A percentile compares a stretch with the other conserved stretches of the same genome.
phyloP scores from a whole-genome alignment of 371 early-diverging fungal genomes.

The Cokeromyces recurvatus region DNA sequence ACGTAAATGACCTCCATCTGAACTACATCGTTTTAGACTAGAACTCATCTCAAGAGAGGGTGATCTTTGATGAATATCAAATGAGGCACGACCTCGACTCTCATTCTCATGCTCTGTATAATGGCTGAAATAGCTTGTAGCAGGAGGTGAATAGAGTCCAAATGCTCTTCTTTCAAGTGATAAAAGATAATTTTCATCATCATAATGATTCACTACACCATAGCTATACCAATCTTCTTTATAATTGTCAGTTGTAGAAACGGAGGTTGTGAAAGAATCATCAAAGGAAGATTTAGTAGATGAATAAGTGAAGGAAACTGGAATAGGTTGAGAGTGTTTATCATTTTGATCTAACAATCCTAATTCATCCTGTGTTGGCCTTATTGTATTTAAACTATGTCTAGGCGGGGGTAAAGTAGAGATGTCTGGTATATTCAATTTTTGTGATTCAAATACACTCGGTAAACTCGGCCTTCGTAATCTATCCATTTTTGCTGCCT shows the following conservation, averaged over 20 bases:
- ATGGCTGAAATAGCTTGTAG: not conserved
- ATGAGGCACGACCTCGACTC: conserved; percentile 3
- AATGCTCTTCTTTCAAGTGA: conserved; percentile 42
- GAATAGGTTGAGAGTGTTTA: too few relatives aligned
- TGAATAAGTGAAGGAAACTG: too few relatives aligned
- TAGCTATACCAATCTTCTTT: conserved; percentile 26
- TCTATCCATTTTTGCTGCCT: conserved; percentile 3
- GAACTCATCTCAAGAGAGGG: not conserved
- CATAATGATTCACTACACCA: conserved; percentile 23
- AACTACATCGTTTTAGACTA: conserved; percentile 33
- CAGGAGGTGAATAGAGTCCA: conserved; percentile 6
- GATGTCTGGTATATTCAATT: conserved; percentile 17
- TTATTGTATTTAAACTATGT: conserved; percentile 16
- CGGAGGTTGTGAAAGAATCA: too few relatives aligned
- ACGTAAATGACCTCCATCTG: conserved; percentile 35
- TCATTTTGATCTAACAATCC: too few relatives aligned
- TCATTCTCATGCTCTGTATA: not conserved
- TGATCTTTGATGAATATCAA: not conserved
- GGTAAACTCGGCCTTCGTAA: conserved; percentile 21
- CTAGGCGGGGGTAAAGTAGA: conserved; percentile 18
- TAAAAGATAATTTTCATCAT: conserved; percentile 32
- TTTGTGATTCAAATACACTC: conserved; percentile 15
- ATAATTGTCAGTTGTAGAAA: not conserved
- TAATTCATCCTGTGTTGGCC: conserved; percentile 19
- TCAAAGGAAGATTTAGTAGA: too few relatives aligned